Conservation (phyloP, 306 rosid species). For the Vachellia pachyceras region DNA sequence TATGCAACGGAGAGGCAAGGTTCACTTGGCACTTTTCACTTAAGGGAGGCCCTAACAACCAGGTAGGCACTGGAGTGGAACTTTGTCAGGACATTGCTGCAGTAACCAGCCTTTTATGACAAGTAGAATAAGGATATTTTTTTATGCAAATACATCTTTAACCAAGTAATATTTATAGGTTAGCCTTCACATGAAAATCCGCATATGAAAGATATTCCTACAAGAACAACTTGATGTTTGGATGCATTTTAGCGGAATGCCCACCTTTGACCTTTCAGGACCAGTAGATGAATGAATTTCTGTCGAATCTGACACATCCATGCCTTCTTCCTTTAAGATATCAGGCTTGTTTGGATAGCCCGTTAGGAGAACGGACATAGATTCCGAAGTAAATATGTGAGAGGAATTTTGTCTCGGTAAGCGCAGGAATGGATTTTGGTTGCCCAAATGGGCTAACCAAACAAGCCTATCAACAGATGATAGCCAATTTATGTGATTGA, state of each 20-base stretch:
- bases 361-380: too few species aligned
- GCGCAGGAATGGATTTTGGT: too few species aligned
- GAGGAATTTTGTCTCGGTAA: too few species aligned
- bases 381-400: too few species aligned
- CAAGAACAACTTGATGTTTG: constrained; percentile 18
- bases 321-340: constrained; percentile 88
- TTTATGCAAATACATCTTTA: constrained; percentile 10
- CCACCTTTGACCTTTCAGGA: constrained; percentile 81
- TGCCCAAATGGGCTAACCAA: too few species aligned
- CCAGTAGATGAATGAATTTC: constrained; percentile 57
- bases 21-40: background rate
- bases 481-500: constrained; percentile 83
- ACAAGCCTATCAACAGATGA: constrained; percentile 82
- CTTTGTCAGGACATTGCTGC: background rate
- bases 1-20: background rate
- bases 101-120: constrained; percentile 6
- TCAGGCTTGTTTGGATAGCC: too few species aligned
- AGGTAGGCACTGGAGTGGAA: background rate
- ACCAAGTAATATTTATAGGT: constrained; percentile 14
- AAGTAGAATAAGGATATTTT: constrained; percentile 14
- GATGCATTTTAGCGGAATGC: constrained; percentile 8
- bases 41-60: background rate
- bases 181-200: constrained; percentile 2
- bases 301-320: constrained; percentile 60
- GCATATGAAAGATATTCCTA: background rate